Conservation (phyloP, 805 yeast species). For the Myxozyma udenii region DNA sequence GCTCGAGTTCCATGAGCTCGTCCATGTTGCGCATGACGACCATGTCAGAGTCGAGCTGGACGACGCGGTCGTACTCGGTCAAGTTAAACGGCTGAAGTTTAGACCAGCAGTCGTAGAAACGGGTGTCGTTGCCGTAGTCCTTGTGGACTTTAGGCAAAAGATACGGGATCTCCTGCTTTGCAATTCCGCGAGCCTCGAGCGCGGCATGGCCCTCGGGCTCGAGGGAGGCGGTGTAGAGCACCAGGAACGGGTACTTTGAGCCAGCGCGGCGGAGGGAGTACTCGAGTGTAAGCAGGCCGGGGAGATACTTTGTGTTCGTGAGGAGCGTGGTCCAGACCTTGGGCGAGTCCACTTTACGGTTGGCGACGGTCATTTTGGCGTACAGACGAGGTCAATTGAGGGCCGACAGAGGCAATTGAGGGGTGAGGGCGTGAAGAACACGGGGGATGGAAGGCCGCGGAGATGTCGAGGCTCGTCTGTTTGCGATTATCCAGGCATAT, state of each 20-base stretch:
- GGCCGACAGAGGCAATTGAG: not conserved
- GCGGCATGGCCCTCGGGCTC: constrained; percentile 44
- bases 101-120: constrained; percentile 62
- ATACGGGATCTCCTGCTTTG: constrained; percentile 43
- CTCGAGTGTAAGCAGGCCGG: constrained; percentile 52
- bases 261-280: constrained; percentile 45
- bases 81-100: constrained; percentile 56
- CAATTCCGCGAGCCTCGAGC: constrained; percentile 44
- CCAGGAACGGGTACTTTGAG: constrained; percentile 53
- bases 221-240: constrained; percentile 51
- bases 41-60: constrained; percentile 61
- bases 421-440: not conserved
- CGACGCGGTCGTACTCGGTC: constrained; percentile 51
- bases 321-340: constrained; percentile 56
- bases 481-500: no score
- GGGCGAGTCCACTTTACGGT: constrained; percentile 22
- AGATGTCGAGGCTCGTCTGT: not conserved
- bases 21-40: constrained; percentile 56
- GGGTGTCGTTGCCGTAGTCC: constrained; percentile 49
- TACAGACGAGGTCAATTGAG: not conserved
- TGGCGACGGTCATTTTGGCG: constrained; percentile 10
- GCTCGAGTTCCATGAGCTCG: constrained; percentile 51
- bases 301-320: constrained; percentile 50
- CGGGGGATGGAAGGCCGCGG: constrained; percentile 1
- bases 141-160: constrained; percentile 46